A percentile compares a stretch with the other conserved stretches of the same genome.
These are phyloP conservation scores for Brassica hybrid DNA, from an alignment of 441 rosid genomes.

Conservation along the genomic window DNA sequence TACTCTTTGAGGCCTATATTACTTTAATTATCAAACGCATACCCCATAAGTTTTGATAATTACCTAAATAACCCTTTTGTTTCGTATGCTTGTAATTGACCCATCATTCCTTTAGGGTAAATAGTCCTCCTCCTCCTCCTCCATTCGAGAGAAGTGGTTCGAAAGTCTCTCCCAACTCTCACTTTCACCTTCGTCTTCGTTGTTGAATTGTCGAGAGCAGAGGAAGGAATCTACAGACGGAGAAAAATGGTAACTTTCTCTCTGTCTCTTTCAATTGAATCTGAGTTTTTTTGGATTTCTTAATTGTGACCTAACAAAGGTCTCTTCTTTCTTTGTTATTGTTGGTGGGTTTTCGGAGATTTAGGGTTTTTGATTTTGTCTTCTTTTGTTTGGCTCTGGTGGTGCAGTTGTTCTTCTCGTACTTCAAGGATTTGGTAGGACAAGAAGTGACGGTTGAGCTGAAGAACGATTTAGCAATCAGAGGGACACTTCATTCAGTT, in stretches of 20 bases:
- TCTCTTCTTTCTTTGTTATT: constrained; percentile 7
- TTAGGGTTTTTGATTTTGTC: no score
- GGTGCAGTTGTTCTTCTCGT: constrained; percentile 94
- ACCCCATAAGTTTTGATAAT: neutral
- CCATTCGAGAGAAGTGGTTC: no score
- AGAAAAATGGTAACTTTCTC: constrained; percentile 23
- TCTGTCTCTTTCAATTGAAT: neutral
- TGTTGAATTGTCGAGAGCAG: constrained; percentile 31
- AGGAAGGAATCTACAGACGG: constrained; percentile 15
- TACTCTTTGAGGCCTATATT: constrained; percentile 1
- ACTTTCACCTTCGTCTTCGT: neutral
- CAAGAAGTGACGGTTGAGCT: constrained; percentile 98
- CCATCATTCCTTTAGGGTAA: constrained; percentile 27
- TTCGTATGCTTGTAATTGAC: neutral
- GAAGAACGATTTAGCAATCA: constrained; percentile 95
- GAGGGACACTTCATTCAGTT: constrained; percentile 97
- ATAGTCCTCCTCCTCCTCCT: no score
- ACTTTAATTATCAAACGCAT: neutral
- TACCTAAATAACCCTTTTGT: constrained; percentile 6
- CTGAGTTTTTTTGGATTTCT: neutral
- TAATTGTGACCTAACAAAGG: neutral
- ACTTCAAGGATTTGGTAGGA: constrained; percentile 99
- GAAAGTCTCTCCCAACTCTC: neutral
- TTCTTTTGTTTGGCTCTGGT: neutral
- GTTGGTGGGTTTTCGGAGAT: no score